Evolutionary conservation across 2,329 filamentous ascomycete species (phyloP), one percentile per base, ranked within the genome.

Genomic region (Diaporthe eres): DNA sequence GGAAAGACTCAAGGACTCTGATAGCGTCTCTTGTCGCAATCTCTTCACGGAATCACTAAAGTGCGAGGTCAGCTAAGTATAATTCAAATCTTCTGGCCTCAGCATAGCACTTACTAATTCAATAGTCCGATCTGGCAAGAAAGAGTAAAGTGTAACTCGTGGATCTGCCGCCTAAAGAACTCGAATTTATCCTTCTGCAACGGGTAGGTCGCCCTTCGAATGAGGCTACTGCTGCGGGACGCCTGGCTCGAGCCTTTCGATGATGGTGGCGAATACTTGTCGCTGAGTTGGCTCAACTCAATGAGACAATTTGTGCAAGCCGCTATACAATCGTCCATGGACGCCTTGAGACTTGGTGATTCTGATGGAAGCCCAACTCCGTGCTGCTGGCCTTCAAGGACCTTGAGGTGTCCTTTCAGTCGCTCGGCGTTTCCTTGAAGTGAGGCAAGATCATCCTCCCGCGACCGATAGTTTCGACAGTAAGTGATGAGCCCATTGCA

Each of bases 121-220:
- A 70, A 3, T 5, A 70, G 17, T 13, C 39, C 65, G 4, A 70
- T 9, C 8, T 70, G 65, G 4, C 10, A 53, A 1, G 65, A 70
- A 3, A 70, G 65, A 1, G 47, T 39, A n/a, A 34, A 1, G 4
- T 70, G 65, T 17, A 70, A 7, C 1, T 70, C 7, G 0, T 70
- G 47, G 1, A 70, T 3, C 47, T 53, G 65, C 19, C 34, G 49
- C 22, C 47, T 28, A 7, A 70, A 70, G 0, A 9, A 28, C 3
- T 70, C 65, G 10, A 70, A 70, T 2, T 42, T 70, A n/a, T 70
- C 65, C 49, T 70, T 70, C 49, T 70, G 65, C 5, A 31, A 31
- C 28, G 28, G 28, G 28, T 31, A 31, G 28, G 28, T 31, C 28
- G 28, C 28, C 28, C 28, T 31, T 31, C 28, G 28, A 31, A 31